phyloP scores from a whole-genome alignment of 1,284 basidiomycete species.

The Xanthoconium separans region DNA sequence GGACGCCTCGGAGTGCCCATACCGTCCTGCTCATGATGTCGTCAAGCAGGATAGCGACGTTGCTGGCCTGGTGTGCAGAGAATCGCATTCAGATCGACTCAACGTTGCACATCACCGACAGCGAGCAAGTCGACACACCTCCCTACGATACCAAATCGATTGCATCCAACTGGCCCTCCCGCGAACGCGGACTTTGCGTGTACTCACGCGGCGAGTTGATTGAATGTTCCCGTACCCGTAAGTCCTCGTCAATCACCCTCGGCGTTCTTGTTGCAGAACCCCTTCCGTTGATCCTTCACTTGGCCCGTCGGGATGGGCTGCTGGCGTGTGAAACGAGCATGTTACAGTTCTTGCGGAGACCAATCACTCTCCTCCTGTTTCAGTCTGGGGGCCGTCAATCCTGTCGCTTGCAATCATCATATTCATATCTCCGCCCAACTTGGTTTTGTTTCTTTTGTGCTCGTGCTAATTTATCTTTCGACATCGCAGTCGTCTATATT shows the following conservation, averaged over 20 bases:
- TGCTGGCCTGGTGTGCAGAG: constrained; percentile 48
- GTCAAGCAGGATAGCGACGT: constrained; percentile 7
- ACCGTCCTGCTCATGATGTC: constrained; percentile 16
- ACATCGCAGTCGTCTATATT: constrained; percentile 60
- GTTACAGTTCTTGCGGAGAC: neutral
- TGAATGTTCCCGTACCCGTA: constrained; percentile 40
- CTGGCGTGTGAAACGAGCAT: neutral
- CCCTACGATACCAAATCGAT: constrained; percentile 1
- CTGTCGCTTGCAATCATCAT: neutral
- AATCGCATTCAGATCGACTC: constrained; percentile 47
- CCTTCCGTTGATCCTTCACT: constrained; percentile 2
- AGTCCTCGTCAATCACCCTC: constrained; percentile 22
- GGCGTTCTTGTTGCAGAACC: constrained; percentile 7
- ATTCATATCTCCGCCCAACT: neutral
- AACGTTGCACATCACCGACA: constrained; percentile 38
- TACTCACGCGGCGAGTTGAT: constrained; percentile 39
- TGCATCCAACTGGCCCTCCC: constrained; percentile 12
- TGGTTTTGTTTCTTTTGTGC: constrained; percentile 3
- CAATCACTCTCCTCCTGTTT: constrained; percentile 2
- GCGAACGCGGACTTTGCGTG: constrained; percentile 38
- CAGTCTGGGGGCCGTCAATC: neutral
- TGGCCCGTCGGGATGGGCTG: neutral
- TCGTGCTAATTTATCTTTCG: constrained; percentile 19
- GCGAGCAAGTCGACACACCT: neutral
- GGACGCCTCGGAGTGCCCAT: constrained; percentile 18